Base-by-base conservation (phyloP, 176 grass and related monocot genomes). In the Lolium multiflorum region DNA sequence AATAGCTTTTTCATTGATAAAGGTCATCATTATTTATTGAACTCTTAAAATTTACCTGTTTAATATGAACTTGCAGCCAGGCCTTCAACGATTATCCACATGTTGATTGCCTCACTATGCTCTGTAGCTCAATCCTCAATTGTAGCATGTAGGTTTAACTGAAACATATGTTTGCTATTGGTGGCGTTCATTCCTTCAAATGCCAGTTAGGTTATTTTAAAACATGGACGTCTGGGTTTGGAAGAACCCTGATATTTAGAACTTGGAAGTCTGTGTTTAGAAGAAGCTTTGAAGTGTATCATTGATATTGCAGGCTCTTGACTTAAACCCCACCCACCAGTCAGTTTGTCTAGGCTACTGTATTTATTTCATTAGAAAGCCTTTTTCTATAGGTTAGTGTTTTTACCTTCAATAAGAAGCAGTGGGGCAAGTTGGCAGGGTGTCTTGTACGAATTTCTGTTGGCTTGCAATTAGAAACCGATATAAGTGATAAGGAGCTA, bases 301-400 rank as follows among this genome's bases (percentile, higher is more conserved):
- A 74, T 87, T 81, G 20, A 20, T 74, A 55, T 81, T 44, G 7
- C 12, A 70, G 20, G 7, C 20, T 82, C 49, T 55, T 63, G 13
- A 26, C 3, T 26, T 80, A 72, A 2, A n/a, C 14, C 60, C 15
- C 18, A 39, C 6, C 11, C 11, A 56, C 21, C 18, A 47, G 21
- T 9, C n/a, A 74, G 60, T 59, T 47, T 64, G 6, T 71, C 14
- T 77, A 66, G 12, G 38, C 26, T 24, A 8, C 38, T 38, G 15
- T 59, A 69, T 22, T 47, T 79, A 8, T 39, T 70, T 59, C 56
- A 11, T 49, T 2, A 60, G 49, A 65, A 65, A 18, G 28, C 22
- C 14, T 4, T 70, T 65, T 16, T 87, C 1, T 77, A 59, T 83
- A 35, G 7, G 35, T 50, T 26, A 88, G 50, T 83, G 69, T 83